Conservation (phyloP, 1,284 basidiomycete genomes). For the Mycosarcoma maydis region DNA sequence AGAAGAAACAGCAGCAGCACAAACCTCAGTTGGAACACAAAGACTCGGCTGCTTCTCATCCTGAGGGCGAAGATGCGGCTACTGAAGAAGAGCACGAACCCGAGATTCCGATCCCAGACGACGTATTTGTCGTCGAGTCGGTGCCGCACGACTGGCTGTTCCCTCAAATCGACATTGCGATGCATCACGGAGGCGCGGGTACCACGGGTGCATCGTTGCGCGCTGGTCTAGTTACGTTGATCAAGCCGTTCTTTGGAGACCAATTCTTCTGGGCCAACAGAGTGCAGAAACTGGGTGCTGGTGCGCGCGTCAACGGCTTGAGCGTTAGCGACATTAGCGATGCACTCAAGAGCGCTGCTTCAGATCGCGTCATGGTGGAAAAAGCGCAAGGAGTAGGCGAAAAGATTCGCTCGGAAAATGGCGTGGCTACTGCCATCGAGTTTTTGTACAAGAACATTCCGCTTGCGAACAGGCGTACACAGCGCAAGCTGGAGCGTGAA, state of each 20-base stretch:
- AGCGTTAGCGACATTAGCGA: conserved; percentile 23
- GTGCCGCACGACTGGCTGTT: conserved; percentile 55
- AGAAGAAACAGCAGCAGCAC: conserved; percentile 16
- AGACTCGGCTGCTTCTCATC: conserved; percentile 1
- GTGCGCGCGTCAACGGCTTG: conserved; percentile 44
- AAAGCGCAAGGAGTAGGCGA: conserved; percentile 57
- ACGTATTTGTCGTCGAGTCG: conserved; percentile 59
- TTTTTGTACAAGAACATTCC: conserved; percentile 55
- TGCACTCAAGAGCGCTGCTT: conserved; percentile 47
- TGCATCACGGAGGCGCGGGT: conserved; percentile 77
- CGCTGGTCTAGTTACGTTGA: conserved; percentile 57
- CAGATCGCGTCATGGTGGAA: conserved; percentile 55
- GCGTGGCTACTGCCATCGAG: conserved; percentile 51
- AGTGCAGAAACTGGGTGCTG: conserved; percentile 57
- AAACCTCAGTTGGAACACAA: conserved; percentile 3
- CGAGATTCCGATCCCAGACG: conserved; percentile 65
- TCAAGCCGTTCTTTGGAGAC: conserved; percentile 64
- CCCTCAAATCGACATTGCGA: conserved; percentile 41
- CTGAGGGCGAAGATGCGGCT: conserved; percentile 22
- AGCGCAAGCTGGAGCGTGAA: conserved; percentile 26
- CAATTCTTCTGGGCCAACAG: conserved; percentile 63
- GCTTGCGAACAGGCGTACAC: conserved; percentile 28
- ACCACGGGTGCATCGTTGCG: conserved; percentile 71
- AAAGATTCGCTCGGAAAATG: conserved; percentile 57
- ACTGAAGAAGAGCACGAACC: conserved; percentile 42